Conservation (phyloP, 495 filamentous ascomycete species). For the Penicilliopsis zonata region DNA sequence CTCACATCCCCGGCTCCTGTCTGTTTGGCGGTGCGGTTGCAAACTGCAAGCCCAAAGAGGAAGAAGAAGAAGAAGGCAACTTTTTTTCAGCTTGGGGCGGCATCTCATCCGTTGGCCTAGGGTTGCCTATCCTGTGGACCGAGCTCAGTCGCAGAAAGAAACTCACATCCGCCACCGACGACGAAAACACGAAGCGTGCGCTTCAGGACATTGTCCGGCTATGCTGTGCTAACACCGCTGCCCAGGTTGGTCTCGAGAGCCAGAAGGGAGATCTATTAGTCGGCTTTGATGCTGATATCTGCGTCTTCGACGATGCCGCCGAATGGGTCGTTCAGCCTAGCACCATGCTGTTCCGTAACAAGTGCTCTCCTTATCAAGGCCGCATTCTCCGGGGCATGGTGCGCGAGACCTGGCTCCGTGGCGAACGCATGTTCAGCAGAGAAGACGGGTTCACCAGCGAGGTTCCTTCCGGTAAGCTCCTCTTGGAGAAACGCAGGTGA, state of each 20-base stretch:
- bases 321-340: slow-evolving; percentile 56
- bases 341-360: slow-evolving; percentile 89
- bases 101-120: slow-evolving; percentile 86
- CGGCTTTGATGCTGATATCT: slow-evolving; percentile 86
- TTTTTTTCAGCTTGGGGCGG: slow-evolving; percentile 97
- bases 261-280: slow-evolving; percentile 72
- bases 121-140: slow-evolving; percentile 84
- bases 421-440: slow-evolving; percentile 58
- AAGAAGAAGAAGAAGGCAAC: slow-evolving; percentile 47
- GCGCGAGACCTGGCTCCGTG: slow-evolving; percentile 81
- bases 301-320: slow-evolving; percentile 78
- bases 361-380: slow-evolving; percentile 87
- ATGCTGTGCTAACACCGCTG: slow-evolving; percentile 79
- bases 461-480: slow-evolving; percentile 43
- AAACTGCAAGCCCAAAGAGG: slow-evolving; percentile 16
- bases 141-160: slow-evolving; percentile 48
- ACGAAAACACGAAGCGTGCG: slow-evolving; percentile 27
- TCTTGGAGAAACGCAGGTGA: slow-evolving; percentile 46
- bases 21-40: slow-evolving; percentile 12
- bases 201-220: slow-evolving; percentile 71
- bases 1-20: slow-evolving; percentile 39
- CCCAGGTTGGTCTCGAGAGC: slow-evolving; percentile 77
- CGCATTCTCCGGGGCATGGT: slow-evolving; percentile 69
- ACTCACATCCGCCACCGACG: slow-evolving; percentile 24
- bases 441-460: slow-evolving; percentile 49